Conservation (phyloP, 495 filamentous ascomycete genomes). For the Bacidia gigantensis region DNA sequence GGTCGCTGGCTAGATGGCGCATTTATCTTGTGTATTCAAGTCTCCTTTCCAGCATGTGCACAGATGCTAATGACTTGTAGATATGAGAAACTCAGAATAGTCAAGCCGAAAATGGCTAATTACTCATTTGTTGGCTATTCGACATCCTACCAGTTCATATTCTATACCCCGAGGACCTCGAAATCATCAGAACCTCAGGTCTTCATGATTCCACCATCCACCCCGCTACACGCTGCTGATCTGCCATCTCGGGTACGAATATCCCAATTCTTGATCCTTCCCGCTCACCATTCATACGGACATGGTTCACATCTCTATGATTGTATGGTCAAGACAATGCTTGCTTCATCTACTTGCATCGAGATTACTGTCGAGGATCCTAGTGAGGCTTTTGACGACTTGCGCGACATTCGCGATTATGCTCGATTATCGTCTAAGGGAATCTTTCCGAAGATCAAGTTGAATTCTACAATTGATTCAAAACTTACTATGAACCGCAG, state of each 20-base stretch:
- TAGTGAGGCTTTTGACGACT: slow-evolving; percentile 82
- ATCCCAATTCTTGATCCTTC: slow-evolving; percentile 88
- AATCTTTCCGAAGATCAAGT: slow-evolving; percentile 27
- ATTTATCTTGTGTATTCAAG: slow-evolving; percentile 55
- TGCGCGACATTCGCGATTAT: slow-evolving; percentile 75
- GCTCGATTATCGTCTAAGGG: slow-evolving; percentile 40
- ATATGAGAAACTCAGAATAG: slow-evolving; percentile 46
- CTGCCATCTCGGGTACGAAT: slow-evolving; percentile 65
- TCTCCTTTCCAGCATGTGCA: background rate
- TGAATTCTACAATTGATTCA: slow-evolving; percentile 33
- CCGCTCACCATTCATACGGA: slow-evolving; percentile 66
- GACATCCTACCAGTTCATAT: slow-evolving; percentile 76
- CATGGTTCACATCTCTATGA: slow-evolving; percentile 73
- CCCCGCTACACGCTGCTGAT: slow-evolving; percentile 28
- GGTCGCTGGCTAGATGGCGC: slow-evolving; percentile 69
- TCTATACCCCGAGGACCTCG: slow-evolving; percentile 28
- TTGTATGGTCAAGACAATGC: slow-evolving; percentile 53
- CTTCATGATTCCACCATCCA: slow-evolving; percentile 30
- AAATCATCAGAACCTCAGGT: slow-evolving; percentile 11
- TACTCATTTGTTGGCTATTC: slow-evolving; percentile 77
- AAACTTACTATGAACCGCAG: slow-evolving; percentile 26
- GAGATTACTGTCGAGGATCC: slow-evolving; percentile 95
- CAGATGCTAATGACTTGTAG: slow-evolving; percentile 18
- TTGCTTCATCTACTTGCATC: slow-evolving; percentile 43
- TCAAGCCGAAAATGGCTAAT: slow-evolving; percentile 32